These are phyloP conservation scores for Asterophora lycoperdoides DNA, from an alignment of 768 basidiomycete genomes.

Conservation along the genomic window DNA sequence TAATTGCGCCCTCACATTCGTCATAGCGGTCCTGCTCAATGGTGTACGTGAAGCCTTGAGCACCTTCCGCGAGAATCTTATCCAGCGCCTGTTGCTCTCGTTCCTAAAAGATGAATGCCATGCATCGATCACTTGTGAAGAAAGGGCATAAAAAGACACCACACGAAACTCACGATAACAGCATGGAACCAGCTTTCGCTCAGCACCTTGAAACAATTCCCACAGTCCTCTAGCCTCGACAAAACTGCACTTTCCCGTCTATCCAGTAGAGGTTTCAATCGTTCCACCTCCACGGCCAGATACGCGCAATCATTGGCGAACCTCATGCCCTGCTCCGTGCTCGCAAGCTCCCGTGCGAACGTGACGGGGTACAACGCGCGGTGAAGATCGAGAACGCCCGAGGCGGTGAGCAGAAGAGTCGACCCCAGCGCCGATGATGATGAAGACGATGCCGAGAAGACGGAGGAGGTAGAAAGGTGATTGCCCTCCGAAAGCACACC, in stretches of 20 bases:
- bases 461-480: slow-evolving; percentile 53
- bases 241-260: slow-evolving; percentile 25
- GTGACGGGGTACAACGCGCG: slow-evolving; percentile 73
- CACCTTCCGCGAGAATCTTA: slow-evolving; percentile 44
- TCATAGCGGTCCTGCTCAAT: slow-evolving; percentile 72
- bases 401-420: slow-evolving; percentile 56
- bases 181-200: slow-evolving; percentile 70
- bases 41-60: slow-evolving; percentile 65
- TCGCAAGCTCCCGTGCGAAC: slow-evolving; percentile 42
- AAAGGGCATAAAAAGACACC: not conserved
- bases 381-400: slow-evolving; percentile 72
- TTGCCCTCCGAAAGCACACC: slow-evolving; percentile 64
- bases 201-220: slow-evolving; percentile 45
- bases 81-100: slow-evolving; percentile 42
- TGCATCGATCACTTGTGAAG: not conserved
- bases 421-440: slow-evolving; percentile 41
- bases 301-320: slow-evolving; percentile 82
- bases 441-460: slow-evolving; percentile 34
- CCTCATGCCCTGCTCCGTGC: slow-evolving; percentile 57
- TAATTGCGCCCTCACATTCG: slow-evolving; percentile 68
- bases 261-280: slow-evolving; percentile 27
- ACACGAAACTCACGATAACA: slow-evolving; percentile 50
- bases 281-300: slow-evolving; percentile 50
- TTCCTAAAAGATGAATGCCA: slow-evolving; percentile 32
- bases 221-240: slow-evolving; percentile 50